Conservation (phyloP, 495 filamentous ascomycete genomes). For the Annulohypoxylon stygium region DNA sequence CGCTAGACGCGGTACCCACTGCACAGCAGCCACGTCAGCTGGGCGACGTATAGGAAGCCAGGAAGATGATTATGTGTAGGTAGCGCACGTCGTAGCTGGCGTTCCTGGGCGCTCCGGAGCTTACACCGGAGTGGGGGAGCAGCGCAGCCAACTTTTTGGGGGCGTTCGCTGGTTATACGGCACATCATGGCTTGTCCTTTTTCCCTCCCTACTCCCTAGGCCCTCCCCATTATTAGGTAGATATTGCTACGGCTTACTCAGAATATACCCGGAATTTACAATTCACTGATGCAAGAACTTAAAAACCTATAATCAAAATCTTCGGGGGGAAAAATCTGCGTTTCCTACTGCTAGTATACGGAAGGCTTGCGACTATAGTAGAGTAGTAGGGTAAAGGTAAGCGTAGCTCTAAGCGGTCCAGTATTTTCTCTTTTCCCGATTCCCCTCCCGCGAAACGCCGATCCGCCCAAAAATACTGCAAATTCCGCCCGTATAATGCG, state of each 20-base stretch:
- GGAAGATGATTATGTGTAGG: not conserved
- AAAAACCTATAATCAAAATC: not conserved
- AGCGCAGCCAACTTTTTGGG: not conserved
- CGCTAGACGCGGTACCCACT: conserved; percentile 8
- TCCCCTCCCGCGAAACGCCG: conserved; percentile 36
- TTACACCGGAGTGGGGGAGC: not conserved
- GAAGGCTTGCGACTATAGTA: conserved; percentile 25
- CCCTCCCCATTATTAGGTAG: not conserved
- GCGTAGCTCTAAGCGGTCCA: conserved; percentile 17
- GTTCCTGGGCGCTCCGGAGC: not conserved
- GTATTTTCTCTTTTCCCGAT: conserved; percentile 13
- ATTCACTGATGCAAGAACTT: not conserved
- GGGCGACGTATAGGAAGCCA: conserved; percentile 2
- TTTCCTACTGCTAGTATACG: conserved; percentile 38
- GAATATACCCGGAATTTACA: not conserved
- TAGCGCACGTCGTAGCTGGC: no score
- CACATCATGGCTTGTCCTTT: not conserved
- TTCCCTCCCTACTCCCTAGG: not conserved
- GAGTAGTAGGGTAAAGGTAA: conserved; percentile 22
- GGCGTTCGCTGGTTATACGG: not conserved
- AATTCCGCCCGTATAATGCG: conserved; percentile 3
- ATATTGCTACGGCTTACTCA: not conserved
- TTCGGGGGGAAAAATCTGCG: conserved; percentile 13
- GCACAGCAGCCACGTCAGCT: conserved; percentile 9
- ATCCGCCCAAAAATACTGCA: conserved; percentile 26